phyloP scores from a whole-genome alignment of 75 land plant genomes.

The Pinus albicaulis region DNA sequence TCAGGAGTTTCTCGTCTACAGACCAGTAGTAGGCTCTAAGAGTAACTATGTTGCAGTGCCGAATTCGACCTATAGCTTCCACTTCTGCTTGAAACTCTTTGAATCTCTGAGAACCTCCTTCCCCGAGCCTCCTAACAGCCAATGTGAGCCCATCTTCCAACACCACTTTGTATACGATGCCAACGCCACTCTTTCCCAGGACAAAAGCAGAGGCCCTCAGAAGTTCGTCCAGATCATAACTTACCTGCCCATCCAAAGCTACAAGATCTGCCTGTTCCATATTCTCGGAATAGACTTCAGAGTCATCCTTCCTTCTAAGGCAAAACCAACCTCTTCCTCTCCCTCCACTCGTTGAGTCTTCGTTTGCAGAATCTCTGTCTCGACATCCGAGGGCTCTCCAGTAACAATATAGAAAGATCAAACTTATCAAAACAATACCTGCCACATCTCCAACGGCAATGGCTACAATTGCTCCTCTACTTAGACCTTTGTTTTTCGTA shows the following conservation, averaged over 20 bases:
- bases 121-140: conserved; percentile 75
- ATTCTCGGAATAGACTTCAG: conserved; percentile 53
- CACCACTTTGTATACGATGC: conserved; percentile 81
- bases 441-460: conserved; percentile 61
- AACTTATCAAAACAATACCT: conserved; percentile 46
- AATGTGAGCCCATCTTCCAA: conserved; percentile 67
- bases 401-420: conserved; percentile 60
- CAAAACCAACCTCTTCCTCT: conserved; percentile 19
- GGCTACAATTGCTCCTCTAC: conserved; percentile 38
- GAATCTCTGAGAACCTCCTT: conserved; percentile 58
- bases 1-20: conserved; percentile 75
- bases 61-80: conserved; percentile 61
- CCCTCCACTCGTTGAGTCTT: conserved; percentile 18
- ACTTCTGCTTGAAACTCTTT: conserved; percentile 80
- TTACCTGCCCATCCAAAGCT: conserved; percentile 45
- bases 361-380: conserved; percentile 11
- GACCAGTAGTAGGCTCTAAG: conserved; percentile 78
- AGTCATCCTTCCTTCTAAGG: conserved; percentile 33
- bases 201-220: conserved; percentile 81
- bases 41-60: conserved; percentile 65
- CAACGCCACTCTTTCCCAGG: conserved; percentile 72
- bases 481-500: conserved; percentile 23
- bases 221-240: conserved; percentile 68
- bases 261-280: conserved; percentile 61
- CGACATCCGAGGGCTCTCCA: conserved; percentile 27